Percentiles rank a stretch among this genome's conserved stretches.
Evolutionary conservation across 192 early-diverging fungal genomes (phyloP).

Genomic region (Anaeromyces robustus): DNA sequence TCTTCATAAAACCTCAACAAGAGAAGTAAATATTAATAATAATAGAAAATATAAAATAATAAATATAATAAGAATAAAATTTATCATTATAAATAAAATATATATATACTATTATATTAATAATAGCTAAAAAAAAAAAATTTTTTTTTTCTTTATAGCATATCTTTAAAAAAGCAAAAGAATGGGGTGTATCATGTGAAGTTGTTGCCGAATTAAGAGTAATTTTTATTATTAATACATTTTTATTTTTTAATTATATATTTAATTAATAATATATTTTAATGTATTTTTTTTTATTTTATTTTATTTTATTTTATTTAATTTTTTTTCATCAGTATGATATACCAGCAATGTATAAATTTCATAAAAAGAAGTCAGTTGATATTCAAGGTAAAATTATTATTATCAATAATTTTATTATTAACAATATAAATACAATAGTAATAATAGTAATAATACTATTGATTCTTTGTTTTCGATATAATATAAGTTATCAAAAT

Average conservation of each 20-base stretch:
- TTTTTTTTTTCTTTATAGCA: constrained; percentile 8
- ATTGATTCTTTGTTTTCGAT: no score
- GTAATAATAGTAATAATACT: no score
- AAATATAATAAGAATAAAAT: no score
- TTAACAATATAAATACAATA: no score
- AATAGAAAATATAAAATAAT: no score
- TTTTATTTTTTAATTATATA: no score
- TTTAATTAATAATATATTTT: background rate
- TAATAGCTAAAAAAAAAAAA: no score
- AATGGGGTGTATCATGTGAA: constrained; percentile 55
- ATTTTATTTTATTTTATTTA: background rate
- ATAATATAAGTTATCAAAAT: no score
- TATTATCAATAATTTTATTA: no score
- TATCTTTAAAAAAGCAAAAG: constrained; percentile 48
- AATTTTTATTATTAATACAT: background rate
- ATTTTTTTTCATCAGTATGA: constrained; percentile 30
- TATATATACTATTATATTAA: no score
- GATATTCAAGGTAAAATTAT: constrained; percentile 56
- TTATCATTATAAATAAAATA: no score
- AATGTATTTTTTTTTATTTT: background rate
- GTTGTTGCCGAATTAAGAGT: constrained; percentile 57
- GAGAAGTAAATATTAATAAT: constrained; percentile 19
- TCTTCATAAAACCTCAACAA: constrained; percentile 61
- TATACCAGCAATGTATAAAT: constrained; percentile 63
- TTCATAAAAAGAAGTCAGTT: constrained; percentile 56